Evolutionary conservation across 495 filamentous ascomycete species (phyloP).

Genomic region (Aspergillus leporis): DNA sequence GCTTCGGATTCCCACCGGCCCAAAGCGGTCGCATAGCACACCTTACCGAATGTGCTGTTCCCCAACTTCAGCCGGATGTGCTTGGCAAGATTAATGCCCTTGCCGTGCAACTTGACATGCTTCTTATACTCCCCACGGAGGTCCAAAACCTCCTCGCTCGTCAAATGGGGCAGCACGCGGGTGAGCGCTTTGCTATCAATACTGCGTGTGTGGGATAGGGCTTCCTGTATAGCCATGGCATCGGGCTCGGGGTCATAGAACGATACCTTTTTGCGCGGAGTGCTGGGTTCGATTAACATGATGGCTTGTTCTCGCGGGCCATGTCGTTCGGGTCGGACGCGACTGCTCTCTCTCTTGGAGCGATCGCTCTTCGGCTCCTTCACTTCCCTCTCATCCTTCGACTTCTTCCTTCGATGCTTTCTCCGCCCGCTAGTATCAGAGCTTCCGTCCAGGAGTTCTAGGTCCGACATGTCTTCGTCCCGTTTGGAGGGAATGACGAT

Average conservation of each 20-base stretch:
- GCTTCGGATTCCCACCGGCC: conserved; percentile 92
- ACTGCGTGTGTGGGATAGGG: conserved; percentile 66
- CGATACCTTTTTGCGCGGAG: conserved; percentile 50
- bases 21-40: conserved; percentile 84
- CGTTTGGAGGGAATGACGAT: conserved; percentile 44
- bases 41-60: conserved; percentile 79
- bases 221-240: conserved; percentile 71
- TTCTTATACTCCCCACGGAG: conserved; percentile 88
- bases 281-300: conserved; percentile 33
- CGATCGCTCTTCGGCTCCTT: conserved; percentile 33
- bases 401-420: conserved; percentile 31
- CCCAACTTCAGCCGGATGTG: conserved; percentile 80
- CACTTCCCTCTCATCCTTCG: conserved; percentile 27
- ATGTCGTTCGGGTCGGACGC: conserved; percentile 27
- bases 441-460: conserved; percentile 42
- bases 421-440: conserved; percentile 38
- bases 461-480: conserved; percentile 54
- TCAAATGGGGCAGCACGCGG: conserved; percentile 79
- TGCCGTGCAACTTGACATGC: conserved; percentile 75
- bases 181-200: conserved; percentile 71
- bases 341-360: conserved; percentile 32
- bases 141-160: conserved; percentile 80
- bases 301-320: conserved; percentile 27
- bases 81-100: conserved; percentile 93
- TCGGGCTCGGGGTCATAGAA: conserved; percentile 78